Evolutionary conservation across 345 rosid genomes (phyloP).

Genomic region (Angophora floribunda): DNA sequence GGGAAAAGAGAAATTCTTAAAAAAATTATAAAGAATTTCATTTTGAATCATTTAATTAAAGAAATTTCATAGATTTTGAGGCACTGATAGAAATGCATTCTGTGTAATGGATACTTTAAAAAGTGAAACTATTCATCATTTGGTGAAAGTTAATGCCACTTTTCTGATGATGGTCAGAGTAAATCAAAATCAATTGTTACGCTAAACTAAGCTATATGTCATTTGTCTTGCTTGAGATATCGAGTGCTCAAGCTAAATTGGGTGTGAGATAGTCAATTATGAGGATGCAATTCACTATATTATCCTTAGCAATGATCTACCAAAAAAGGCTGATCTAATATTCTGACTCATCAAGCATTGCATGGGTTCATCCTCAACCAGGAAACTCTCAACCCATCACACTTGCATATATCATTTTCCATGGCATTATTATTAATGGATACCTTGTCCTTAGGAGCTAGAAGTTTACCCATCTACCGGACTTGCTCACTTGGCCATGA

Average conservation of each 20-base stretch:
- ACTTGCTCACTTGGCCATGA: background rate
- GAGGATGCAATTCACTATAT: background rate
- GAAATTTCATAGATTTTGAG: background rate
- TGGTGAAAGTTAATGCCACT: rapidly evolving
- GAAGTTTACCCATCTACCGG: rapidly evolving
- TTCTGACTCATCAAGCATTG: rapidly evolving
- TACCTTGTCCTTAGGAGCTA: rapidly evolving
- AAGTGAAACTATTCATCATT: rapidly evolving
- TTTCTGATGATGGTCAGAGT: background rate
- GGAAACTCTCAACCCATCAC: background rate
- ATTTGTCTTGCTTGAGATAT: rapidly evolving
- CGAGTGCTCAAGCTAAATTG: no score
- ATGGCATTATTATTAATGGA: background rate
- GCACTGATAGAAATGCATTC: rapidly evolving
- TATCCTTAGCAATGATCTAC: rapidly evolving
- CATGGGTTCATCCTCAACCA: rapidly evolving
- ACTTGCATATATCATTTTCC: background rate
- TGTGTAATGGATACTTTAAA: background rate
- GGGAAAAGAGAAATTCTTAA: no score
- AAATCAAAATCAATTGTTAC: rapidly evolving
- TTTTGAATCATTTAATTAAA: background rate
- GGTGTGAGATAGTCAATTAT: background rate
- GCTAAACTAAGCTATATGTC: background rate
- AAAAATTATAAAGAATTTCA: no score
- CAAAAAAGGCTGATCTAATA: rapidly evolving